These are phyloP conservation scores for Pythium phragmitis DNA, from an alignment of 352 stramenopile genomes.

Conservation along the genomic window DNA sequence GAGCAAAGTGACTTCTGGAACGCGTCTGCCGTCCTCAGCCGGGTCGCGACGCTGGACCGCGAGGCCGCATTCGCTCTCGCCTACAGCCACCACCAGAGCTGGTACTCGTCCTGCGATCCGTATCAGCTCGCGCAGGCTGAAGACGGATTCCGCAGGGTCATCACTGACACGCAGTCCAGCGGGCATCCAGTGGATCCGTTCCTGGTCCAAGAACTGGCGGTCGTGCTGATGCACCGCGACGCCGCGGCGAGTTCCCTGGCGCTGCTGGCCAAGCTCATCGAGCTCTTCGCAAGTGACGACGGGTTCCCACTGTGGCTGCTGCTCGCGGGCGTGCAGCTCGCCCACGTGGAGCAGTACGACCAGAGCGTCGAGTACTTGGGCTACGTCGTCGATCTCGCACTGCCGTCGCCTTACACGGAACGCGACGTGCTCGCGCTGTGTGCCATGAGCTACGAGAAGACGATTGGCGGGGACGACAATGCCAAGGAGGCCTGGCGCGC, in stretches of 20 bases:
- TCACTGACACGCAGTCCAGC: constrained; percentile 16
- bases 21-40: constrained; percentile 39
- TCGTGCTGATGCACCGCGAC: constrained; percentile 65
- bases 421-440: constrained; percentile 57
- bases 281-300: constrained; percentile 48
- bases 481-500: constrained; percentile 53
- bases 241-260: constrained; percentile 48
- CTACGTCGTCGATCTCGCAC: constrained; percentile 53
- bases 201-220: constrained; percentile 54
- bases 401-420: constrained; percentile 51
- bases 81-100: constrained; percentile 68
- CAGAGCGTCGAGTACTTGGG: constrained; percentile 60
- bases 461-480: background rate
- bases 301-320: constrained; percentile 57
- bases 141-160: constrained; percentile 39
- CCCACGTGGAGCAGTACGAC: constrained; percentile 50
- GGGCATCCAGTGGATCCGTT: constrained; percentile 32
- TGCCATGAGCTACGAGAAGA: constrained; percentile 51
- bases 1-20: constrained; percentile 54
- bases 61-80: constrained; percentile 34
- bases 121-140: constrained; percentile 50
- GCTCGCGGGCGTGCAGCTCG: constrained; percentile 55
- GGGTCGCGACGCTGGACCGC: constrained; percentile 7
- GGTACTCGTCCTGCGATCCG: constrained; percentile 56
- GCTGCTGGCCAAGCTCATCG: constrained; percentile 57